Conservation (phyloP, 192 early-diverging fungal genomes). For the Geosiphon pyriformis region DNA sequence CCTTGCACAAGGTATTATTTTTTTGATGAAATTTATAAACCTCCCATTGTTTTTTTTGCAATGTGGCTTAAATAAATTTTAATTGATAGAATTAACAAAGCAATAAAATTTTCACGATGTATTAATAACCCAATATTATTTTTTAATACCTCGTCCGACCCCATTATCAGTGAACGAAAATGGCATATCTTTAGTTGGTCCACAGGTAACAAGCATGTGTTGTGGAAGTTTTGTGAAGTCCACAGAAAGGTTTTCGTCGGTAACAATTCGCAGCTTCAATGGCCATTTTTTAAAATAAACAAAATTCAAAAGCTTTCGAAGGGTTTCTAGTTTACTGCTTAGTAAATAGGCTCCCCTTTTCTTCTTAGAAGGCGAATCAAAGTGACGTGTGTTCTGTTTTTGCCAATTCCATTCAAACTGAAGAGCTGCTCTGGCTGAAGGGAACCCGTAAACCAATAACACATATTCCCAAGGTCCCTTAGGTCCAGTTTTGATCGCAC, state of each 20-base stretch:
- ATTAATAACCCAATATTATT: no score
- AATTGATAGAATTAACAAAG: not conserved
- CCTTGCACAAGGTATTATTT: not conserved
- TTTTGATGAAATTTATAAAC: not conserved
- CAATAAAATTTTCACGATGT: not conserved
- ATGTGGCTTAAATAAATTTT: not conserved
- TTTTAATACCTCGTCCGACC: not conserved
- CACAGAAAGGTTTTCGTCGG: not conserved
- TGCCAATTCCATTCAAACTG: slow-evolving; percentile 17
- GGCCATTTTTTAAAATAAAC: slow-evolving; percentile 3
- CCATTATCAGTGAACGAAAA: slow-evolving; percentile 1
- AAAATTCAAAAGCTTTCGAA: not conserved
- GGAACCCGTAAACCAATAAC: slow-evolving; percentile 6
- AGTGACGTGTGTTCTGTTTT: slow-evolving; percentile 1
- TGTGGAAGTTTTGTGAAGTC: slow-evolving; percentile 2
- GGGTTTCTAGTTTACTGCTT: not conserved
- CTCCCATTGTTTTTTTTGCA: not conserved
- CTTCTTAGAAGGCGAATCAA: not conserved
- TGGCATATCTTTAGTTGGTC: not conserved
- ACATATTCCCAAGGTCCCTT: slow-evolving; percentile 9
- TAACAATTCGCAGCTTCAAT: slow-evolving; percentile 4
- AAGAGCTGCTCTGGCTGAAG: not conserved
- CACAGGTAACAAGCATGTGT: not conserved
- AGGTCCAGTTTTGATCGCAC: not conserved
- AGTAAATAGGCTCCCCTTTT: not conserved